phyloP scores from a whole-genome alignment of 169 alveolate genomes.

The Cryptosporidium parvum region DNA sequence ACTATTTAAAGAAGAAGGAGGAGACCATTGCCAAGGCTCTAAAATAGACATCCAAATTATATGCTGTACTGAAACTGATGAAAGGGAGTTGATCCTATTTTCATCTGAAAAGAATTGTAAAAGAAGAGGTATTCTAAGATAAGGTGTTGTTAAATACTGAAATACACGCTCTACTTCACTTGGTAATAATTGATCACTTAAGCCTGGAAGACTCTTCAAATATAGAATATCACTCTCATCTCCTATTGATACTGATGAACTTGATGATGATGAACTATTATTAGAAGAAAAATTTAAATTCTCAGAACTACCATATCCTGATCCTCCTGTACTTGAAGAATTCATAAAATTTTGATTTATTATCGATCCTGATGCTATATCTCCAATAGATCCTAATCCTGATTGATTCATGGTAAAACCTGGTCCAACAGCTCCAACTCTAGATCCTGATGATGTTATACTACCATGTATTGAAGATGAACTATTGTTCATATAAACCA shows the following conservation, averaged over 20 bases:
- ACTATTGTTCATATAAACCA: background rate
- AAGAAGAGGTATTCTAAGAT: constrained; percentile 86
- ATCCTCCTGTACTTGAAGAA: background rate
- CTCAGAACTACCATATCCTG: background rate
- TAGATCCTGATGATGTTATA: no score
- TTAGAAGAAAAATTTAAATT: background rate
- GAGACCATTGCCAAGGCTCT: constrained; percentile 82
- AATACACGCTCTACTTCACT: constrained; percentile 85
- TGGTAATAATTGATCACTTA: constrained; percentile 82
- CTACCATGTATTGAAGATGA: background rate
- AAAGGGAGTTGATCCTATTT: constrained; percentile 80
- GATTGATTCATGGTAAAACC: no score
- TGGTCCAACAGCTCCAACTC: no score
- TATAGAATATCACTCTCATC: constrained; percentile 86
- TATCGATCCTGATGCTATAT: background rate
- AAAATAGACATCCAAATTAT: constrained; percentile 83
- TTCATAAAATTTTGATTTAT: no score
- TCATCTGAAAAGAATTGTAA: constrained; percentile 86
- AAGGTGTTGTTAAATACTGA: constrained; percentile 88
- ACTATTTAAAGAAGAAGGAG: background rate
- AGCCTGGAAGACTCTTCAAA: constrained; percentile 81
- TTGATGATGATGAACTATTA: background rate
- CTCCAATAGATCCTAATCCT: background rate
- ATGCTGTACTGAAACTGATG: constrained; percentile 85
- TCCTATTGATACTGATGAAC: constrained; percentile 28